These are phyloP conservation scores for Hyaloperonospora arabidopsidis DNA, from an alignment of 352 stramenopile species.

Conservation along the genomic window DNA sequence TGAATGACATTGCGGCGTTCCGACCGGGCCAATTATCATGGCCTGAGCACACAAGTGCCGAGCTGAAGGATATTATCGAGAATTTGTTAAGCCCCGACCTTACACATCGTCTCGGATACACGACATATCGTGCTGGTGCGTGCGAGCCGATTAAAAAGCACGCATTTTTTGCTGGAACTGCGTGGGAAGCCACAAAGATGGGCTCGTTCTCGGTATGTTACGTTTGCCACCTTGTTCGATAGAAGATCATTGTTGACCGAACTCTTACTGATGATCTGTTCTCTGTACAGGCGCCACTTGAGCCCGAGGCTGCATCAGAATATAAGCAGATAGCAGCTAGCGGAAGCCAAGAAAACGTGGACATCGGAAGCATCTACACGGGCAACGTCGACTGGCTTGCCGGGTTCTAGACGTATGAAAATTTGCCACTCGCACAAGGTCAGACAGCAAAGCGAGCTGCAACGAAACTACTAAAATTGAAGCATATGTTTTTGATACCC, in stretches of 20 bases:
- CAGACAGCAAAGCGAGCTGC: slow-evolving; percentile 6
- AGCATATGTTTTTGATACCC: too few species aligned
- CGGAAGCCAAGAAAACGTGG: slow-evolving; percentile 40
- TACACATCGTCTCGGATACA: slow-evolving; percentile 47
- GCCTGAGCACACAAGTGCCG: slow-evolving; percentile 53
- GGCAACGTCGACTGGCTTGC: slow-evolving; percentile 70
- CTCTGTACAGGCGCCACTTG: slow-evolving; percentile 52
- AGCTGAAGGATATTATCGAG: slow-evolving; percentile 67
- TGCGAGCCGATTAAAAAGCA: slow-evolving; percentile 76
- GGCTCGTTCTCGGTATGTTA: slow-evolving; percentile 67
- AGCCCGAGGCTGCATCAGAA: slow-evolving; percentile 51
- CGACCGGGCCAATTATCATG: slow-evolving; percentile 63
- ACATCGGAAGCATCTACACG: slow-evolving; percentile 66
- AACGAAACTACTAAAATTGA: not conserved
- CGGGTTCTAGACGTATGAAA: slow-evolving; percentile 49
- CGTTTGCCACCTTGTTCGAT: not conserved
- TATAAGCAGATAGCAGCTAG: slow-evolving; percentile 68
- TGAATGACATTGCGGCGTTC: slow-evolving; percentile 82
- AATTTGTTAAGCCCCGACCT: slow-evolving; percentile 55
- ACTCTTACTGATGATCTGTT: slow-evolving; percentile 1
- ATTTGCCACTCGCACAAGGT: slow-evolving; percentile 11
- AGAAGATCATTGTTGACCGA: slow-evolving; percentile 1
- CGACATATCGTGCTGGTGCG: slow-evolving; percentile 40
- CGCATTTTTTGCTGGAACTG: slow-evolving; percentile 74
- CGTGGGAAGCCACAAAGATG: slow-evolving; percentile 76